A percentile compares a stretch with the other conserved stretches of the same genome.
Conservation (phyloP, 768 basidiomycete genomes). For the Podaxis sp. region DNA sequence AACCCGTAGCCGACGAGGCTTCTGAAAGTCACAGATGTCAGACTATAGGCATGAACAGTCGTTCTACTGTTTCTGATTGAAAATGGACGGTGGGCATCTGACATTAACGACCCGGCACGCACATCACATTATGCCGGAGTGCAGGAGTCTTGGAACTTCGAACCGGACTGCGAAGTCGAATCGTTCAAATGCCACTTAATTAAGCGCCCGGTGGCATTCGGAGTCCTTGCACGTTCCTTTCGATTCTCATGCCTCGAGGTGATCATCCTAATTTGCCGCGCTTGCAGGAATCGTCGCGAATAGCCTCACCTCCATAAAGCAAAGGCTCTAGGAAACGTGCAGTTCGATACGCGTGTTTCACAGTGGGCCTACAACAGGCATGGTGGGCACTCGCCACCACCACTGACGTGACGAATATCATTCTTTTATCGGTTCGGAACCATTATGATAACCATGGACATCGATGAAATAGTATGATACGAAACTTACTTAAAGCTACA, state of each 20-base stretch:
- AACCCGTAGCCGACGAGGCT: not conserved
- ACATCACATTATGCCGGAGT: not conserved
- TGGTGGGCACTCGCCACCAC: not conserved
- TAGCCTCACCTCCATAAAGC: not conserved
- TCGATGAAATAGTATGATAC: not conserved
- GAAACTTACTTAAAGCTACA: not conserved
- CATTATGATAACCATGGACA: not conserved
- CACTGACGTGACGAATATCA: not conserved
- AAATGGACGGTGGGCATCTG: not conserved
- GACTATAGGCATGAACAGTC: not conserved
- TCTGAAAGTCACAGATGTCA: not conserved
- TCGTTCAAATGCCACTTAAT: not conserved
- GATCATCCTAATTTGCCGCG: not conserved
- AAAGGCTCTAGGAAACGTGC: not conserved
- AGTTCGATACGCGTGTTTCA: not conserved
- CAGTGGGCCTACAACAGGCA: not conserved
- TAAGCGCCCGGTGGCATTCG: not conserved
- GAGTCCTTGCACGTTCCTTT: constrained; percentile 6
- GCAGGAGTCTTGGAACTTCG: not conserved
- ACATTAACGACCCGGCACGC: not conserved
- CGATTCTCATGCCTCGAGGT: not conserved
- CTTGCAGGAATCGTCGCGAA: not conserved
- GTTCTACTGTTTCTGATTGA: not conserved
- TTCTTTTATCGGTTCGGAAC: not conserved
- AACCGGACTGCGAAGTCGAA: not conserved